phyloP scores from a whole-genome alignment of 371 early-diverging fungal species.

The Rhizopus sp. region DNA sequence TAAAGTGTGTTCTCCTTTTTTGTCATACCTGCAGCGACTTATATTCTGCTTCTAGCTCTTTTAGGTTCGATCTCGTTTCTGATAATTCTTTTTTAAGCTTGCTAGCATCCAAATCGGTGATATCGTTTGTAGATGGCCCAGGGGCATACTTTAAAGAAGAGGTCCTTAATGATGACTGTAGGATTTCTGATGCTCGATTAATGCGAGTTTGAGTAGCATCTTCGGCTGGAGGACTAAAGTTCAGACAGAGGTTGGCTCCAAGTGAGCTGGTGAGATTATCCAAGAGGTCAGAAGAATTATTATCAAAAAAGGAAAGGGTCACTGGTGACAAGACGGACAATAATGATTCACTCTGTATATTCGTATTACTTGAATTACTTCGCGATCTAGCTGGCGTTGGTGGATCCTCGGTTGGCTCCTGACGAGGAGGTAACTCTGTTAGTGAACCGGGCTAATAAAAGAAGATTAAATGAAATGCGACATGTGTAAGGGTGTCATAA shows the following conservation, averaged over 20 bases:
- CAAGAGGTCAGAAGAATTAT: slow-evolving; percentile 20
- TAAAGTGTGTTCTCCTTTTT: neutral
- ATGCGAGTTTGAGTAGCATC: slow-evolving; percentile 10
- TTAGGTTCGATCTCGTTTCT: slow-evolving; percentile 15
- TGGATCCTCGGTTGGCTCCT: slow-evolving; percentile 4
- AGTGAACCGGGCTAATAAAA: neutral
- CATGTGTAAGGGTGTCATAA: neutral
- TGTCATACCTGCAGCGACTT: slow-evolving; percentile 18
- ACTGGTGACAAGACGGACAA: slow-evolving; percentile 13
- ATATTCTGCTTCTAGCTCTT: slow-evolving; percentile 24
- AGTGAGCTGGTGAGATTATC: slow-evolving; percentile 21
- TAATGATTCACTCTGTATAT: slow-evolving; percentile 6
- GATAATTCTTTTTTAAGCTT: slow-evolving; percentile 17
- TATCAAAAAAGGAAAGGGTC: slow-evolving; percentile 25
- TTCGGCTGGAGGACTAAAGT: neutral
- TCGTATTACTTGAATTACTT: slow-evolving; percentile 12
- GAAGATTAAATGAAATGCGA: too few species aligned
- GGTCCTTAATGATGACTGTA: slow-evolving; percentile 17
- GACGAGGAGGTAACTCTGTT: slow-evolving; percentile 1
- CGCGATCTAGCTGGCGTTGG: slow-evolving; percentile 24
- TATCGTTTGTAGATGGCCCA: neutral
- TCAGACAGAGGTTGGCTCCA: slow-evolving; percentile 16
- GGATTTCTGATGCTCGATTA: slow-evolving; percentile 22
- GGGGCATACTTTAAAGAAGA: slow-evolving; percentile 8
- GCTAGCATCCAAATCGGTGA: slow-evolving; percentile 1